These are phyloP conservation scores for Mortierella hygrophila DNA, from an alignment of 192 early-diverging fungal genomes.

Conservation along the genomic window DNA sequence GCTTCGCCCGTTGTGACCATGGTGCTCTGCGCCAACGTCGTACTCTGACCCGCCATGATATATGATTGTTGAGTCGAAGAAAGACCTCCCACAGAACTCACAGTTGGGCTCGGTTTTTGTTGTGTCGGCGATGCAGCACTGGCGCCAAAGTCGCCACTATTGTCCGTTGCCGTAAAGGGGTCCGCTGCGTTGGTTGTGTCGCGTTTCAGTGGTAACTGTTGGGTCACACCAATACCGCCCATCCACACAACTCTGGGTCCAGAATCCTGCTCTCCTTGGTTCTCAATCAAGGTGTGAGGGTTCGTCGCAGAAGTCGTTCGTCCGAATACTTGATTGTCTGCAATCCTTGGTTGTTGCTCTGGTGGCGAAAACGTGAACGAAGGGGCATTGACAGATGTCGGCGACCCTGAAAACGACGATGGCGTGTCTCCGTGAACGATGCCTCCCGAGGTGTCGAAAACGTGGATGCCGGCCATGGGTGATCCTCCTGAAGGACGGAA, in stretches of 20 bases:
- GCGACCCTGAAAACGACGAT: background rate
- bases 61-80: background rate
- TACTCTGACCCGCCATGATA: background rate
- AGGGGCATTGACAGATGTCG: background rate
- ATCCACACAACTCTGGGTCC: background rate
- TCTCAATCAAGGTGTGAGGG: background rate
- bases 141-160: background rate
- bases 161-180: background rate
- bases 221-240: background rate
- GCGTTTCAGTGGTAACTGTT: background rate
- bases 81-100: background rate
- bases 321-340: background rate
- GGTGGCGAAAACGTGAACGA: background rate
- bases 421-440: background rate
- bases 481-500: background rate
- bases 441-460: background rate
- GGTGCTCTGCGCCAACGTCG: background rate
- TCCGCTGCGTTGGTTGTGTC: background rate
- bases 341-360: background rate
- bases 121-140: background rate
- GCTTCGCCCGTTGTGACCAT: background rate
- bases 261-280: background rate
- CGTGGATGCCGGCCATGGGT: background rate
- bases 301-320: background rate
- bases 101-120: background rate